Conservation (phyloP, 768 basidiomycete genomes). For the Boletus rubescentipes region DNA sequence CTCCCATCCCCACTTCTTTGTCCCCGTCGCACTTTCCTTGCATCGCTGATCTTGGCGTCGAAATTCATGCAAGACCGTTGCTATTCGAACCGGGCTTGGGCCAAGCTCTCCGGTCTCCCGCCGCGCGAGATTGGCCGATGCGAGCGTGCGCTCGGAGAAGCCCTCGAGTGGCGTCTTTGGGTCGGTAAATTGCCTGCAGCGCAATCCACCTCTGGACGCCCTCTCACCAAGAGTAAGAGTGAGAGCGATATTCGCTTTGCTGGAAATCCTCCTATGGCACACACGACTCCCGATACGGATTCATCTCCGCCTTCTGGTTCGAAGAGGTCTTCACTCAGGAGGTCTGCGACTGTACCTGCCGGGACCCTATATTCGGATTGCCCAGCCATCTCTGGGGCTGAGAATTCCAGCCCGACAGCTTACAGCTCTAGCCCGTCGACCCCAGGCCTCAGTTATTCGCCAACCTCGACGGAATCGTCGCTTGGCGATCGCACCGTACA, state of each 20-base stretch:
- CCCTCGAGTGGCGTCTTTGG: conserved; percentile 91
- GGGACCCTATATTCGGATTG: conserved; percentile 28
- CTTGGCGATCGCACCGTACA: conserved; percentile 56
- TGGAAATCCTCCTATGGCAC: not conserved
- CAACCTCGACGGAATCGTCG: conserved; percentile 58
- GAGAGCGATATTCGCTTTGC: conserved; percentile 39
- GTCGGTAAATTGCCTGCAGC: conserved; percentile 65
- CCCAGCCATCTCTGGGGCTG: not conserved
- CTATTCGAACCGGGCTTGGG: conserved; percentile 94
- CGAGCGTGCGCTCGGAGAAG: conserved; percentile 83
- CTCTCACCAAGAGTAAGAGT: conserved; percentile 51
- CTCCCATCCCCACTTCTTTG: conserved; percentile 85
- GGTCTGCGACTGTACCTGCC: conserved; percentile 44
- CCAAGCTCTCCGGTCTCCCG: conserved; percentile 85
- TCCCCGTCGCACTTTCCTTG: conserved; percentile 85
- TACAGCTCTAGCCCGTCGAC: conserved; percentile 46
- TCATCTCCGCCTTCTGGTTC: conserved; percentile 5
- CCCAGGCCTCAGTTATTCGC: conserved; percentile 57
- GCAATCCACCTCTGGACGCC: conserved; percentile 35
- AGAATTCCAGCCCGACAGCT: conserved; percentile 25
- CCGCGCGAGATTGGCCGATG: conserved; percentile 85
- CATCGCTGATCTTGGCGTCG: conserved; percentile 82
- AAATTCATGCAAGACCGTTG: conserved; percentile 94
- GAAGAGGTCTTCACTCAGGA: conserved; percentile 33
- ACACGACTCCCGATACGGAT: conserved; percentile 2